A percentile compares a stretch with the other conserved stretches of the same genome.
Conservation (phyloP, 495 filamentous ascomycete species). For the Annulohypoxylon nitens region DNA sequence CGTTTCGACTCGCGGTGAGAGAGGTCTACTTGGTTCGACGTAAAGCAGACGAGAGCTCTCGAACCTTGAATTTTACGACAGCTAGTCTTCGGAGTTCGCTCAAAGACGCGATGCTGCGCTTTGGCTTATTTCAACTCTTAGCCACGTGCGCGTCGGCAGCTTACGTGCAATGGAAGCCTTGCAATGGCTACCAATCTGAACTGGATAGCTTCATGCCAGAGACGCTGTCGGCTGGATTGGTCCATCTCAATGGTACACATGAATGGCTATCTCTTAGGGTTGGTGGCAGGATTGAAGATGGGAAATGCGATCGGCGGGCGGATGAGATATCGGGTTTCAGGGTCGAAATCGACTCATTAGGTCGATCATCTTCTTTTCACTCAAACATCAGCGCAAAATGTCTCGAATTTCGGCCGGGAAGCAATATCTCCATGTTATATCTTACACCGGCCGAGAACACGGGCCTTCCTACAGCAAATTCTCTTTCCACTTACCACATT, state of each 20-base stretch:
- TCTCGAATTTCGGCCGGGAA: background rate
- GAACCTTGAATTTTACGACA: background rate
- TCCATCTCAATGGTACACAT: slow-evolving; percentile 17
- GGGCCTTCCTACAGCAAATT: background rate
- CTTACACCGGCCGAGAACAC: background rate
- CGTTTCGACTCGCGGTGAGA: background rate
- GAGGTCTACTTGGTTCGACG: background rate
- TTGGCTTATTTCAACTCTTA: slow-evolving; percentile 8
- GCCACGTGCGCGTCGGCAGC: slow-evolving; percentile 27
- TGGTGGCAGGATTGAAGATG: background rate
- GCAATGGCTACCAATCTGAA: slow-evolving; percentile 7
- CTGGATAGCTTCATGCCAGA: background rate
- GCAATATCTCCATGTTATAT: background rate
- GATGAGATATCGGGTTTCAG: slow-evolving; percentile 2
- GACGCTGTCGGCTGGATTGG: slow-evolving; percentile 11
- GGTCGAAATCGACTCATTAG: background rate
- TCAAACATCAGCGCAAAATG: background rate
- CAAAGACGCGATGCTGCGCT: slow-evolving; percentile 16
- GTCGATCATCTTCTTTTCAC: background rate
- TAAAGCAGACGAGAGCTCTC: background rate
- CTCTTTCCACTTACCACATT: slow-evolving; percentile 12
- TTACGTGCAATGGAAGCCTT: slow-evolving; percentile 26
- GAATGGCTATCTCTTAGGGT: slow-evolving; percentile 22
- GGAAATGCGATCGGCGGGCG: slow-evolving; percentile 4
- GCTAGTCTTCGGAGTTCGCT: background rate